phyloP scores from a whole-genome alignment of 2,329 filamentous ascomycete genomes.

The Penicillium italicum region DNA sequence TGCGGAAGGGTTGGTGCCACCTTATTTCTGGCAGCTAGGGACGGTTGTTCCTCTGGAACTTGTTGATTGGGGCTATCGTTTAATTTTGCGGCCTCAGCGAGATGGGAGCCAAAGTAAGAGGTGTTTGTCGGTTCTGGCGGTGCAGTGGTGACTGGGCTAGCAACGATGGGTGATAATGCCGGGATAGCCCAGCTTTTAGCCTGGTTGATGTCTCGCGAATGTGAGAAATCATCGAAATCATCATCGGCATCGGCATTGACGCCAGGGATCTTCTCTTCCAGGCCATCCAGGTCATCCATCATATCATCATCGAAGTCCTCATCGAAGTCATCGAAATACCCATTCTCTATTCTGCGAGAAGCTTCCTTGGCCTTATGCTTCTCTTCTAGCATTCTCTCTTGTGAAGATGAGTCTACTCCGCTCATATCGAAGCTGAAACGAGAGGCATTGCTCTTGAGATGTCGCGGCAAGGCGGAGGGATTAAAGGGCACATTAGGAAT shows the following conservation, averaged over 20 bases:
- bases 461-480: conserved; percentile 41
- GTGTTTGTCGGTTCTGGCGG: conserved; percentile 13
- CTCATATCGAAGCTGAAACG: conserved; percentile 64
- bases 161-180: conserved; percentile 36
- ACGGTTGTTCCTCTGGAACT: background rate
- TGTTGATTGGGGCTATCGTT: background rate
- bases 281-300: conserved; percentile 41
- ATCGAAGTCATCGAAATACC: conserved; percentile 37
- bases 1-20: background rate
- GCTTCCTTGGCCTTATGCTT: conserved; percentile 56
- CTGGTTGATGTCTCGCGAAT: conserved; percentile 20
- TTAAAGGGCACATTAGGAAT: conserved; percentile 31
- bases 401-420: conserved; percentile 54
- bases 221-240: conserved; percentile 31
- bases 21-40: background rate
- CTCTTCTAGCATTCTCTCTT: conserved; percentile 62
- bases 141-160: conserved; percentile 31
- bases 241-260: conserved; percentile 48
- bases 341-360: conserved; percentile 35
- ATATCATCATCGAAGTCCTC: conserved; percentile 44
- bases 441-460: conserved; percentile 56
- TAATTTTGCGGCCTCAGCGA: background rate
- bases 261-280: conserved; percentile 49
- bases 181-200: conserved; percentile 35
- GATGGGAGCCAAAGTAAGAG: background rate